Evolutionary conservation across 495 filamentous ascomycete genomes (phyloP), one percentile per base, ranked within the genome.

Genomic region (Halenospora varia): DNA sequence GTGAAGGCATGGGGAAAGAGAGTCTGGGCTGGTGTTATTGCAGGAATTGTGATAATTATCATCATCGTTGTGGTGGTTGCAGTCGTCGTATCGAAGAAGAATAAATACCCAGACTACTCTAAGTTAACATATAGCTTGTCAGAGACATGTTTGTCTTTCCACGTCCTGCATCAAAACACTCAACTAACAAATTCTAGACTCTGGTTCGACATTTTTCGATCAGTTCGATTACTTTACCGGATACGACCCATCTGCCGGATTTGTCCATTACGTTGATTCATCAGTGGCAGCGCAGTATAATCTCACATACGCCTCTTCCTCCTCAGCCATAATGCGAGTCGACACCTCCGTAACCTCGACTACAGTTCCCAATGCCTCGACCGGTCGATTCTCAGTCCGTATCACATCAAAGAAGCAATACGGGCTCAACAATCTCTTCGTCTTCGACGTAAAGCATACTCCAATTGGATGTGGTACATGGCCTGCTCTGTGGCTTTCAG

Each of bases 51-150:
- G 2, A 61, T 81, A 10, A 65, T 85, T 1, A 66, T 82, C 9
- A 70, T 75, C 0, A 66, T 79, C n/a, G 71, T 82, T 10, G 75
- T 87, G n/a, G 78, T 76, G 11, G 78, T 81, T 2, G 71, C 79
- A 3, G 72, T 78, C 60, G 80, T 74, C 10, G 70, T 72, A 25
- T 71, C 71, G 56, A 66, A 63, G 40, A 69, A 70, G 0, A 76
- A 73, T 42, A 68, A 68, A 18, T 84, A 85, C 63, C 82, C 82
- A 1, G 65, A 82, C 48, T 85, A 85, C 56, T 67, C 59, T 20
- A 62, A 68, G 11, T 52, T 85, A 23, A 63, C 68, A 20, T 85
- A 85, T 60, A 67, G 54, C 13, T 59, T 84, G n/a, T 66, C 72
- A 6, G 78, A 85, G 56, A 75, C 69, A 11, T 84, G 72, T 73